Evolutionary conservation across 306 rosid species (phyloP).

Genomic region (peach (Prunus persica)): Prunus_persica_NCBIv2 NC_034009.1:43753501-43754000

Average conservation of each 20-base stretch:
- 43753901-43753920: constrained; percentile 77
- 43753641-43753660: background rate
- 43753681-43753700: background rate
- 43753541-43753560: background rate
- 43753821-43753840: constrained; percentile 77
- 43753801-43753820: constrained; percentile 15
- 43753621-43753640: background rate
- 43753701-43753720: background rate
- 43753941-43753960: constrained; percentile 39
- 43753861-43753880: constrained; percentile 69
- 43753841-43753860: constrained; percentile 70
- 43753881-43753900: constrained; percentile 75
- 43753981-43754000: background rate
- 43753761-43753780: background rate
- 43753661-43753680: background rate
- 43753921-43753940: constrained; percentile 59
- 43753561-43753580: background rate
- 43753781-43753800: background rate
- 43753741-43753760: background rate
- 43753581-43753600: background rate
- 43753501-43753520: background rate
- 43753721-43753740: background rate
- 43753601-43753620: background rate
- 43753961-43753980: background rate
- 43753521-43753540: background rate